A percentile compares a stretch with the other conserved stretches of the same genome.
phyloP scores from a whole-genome alignment of 139 green algal genomes.

The Chlorella sp. region DNA sequence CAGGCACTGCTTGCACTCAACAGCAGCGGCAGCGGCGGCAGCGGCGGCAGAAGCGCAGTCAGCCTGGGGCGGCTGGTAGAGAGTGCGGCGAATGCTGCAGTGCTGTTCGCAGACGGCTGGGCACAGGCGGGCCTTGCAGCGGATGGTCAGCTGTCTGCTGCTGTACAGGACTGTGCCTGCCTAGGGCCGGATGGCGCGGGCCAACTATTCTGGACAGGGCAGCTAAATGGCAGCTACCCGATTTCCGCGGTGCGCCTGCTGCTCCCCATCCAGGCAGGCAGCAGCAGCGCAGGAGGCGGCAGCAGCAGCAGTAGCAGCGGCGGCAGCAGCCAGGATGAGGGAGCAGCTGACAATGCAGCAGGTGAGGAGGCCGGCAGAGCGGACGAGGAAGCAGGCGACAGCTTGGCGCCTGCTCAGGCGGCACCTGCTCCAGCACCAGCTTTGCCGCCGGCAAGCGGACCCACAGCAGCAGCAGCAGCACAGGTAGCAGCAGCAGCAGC shows the following conservation, averaged over 20 bases:
- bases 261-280: not conserved
- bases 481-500: not conserved
- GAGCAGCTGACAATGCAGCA: not conserved
- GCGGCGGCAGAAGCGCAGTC: not conserved
- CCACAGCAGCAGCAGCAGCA: not conserved
- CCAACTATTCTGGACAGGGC: constrained; percentile 16
- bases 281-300: not conserved
- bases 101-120: not conserved
- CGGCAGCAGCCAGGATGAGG: not conserved
- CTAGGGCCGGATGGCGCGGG: constrained; percentile 12
- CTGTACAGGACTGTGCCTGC: constrained; percentile 16
- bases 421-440: not conserved
- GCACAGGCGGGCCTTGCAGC: constrained; percentile 21
- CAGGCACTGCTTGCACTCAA: not conserved
- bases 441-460: not conserved
- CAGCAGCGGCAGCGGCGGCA: not conserved
- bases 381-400: not conserved
- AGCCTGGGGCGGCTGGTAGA: too few relatives aligned
- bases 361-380: not conserved
- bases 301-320: not conserved
- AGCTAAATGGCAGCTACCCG: constrained; percentile 16
- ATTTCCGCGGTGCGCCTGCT: constrained; percentile 28
- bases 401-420: too few relatives aligned
- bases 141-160: not conserved
- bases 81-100: not conserved